Percentiles rank a stretch among this genome's conserved stretches.
Conservation (phyloP, 176 grass and related monocot species). For the Poa annua region DNA sequence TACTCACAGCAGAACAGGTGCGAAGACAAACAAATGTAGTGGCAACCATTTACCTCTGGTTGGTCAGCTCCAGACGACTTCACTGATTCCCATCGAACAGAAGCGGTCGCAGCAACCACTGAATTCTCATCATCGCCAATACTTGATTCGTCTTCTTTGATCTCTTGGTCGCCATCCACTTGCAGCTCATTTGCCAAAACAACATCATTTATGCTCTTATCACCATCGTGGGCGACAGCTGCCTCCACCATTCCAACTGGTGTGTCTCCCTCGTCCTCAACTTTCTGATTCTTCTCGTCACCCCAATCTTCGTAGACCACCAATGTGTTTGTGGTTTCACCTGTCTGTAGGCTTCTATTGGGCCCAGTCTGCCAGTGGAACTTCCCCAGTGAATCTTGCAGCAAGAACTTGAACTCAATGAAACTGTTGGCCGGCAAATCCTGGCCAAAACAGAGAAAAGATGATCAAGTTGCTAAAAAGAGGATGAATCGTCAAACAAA, state of each 20-base stretch:
- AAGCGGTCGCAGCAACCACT: not conserved
- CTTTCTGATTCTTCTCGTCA: constrained; percentile 40
- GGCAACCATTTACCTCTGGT: constrained; percentile 59
- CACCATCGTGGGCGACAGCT: constrained; percentile 1
- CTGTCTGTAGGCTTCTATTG: constrained; percentile 59
- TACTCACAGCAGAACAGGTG: not conserved
- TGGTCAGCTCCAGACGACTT: constrained; percentile 24
- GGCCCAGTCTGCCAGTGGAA: constrained; percentile 69
- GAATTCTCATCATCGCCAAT: not conserved
- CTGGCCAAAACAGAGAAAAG: constrained; percentile 41
- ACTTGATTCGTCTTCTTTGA: constrained; percentile 25
- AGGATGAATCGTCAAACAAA: not conserved
- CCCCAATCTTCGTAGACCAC: constrained; percentile 74
- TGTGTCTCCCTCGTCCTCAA: constrained; percentile 39
- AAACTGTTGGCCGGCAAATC: constrained; percentile 56
- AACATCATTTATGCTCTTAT: not conserved
- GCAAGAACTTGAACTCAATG: constrained; percentile 85
- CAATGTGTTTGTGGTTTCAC: constrained; percentile 47
- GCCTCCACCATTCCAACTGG: not conserved
- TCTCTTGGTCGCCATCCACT: constrained; percentile 10
- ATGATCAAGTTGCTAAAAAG: not conserved
- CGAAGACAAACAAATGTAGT: too few species aligned
- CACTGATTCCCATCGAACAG: constrained; percentile 15
- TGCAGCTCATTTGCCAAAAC: constrained; percentile 31
- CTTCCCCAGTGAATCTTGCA: constrained; percentile 47